Evolutionary conservation across 768 basidiomycete genomes (phyloP).

Genomic region (Kwoniella dejecticola): DNA sequence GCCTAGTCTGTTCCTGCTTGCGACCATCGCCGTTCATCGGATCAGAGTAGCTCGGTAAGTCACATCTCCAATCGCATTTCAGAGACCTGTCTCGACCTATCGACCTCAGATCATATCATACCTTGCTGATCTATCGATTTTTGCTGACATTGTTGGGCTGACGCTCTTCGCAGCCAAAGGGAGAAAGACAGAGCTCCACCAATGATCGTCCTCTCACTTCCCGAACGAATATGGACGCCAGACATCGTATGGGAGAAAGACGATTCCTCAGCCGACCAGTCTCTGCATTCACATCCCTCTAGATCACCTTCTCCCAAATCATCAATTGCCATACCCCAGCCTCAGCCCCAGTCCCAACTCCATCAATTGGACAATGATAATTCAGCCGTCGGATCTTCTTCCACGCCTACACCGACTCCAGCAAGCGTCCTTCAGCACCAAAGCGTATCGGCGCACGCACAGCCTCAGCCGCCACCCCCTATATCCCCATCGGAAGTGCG

Average conservation of each 20-base stretch:
- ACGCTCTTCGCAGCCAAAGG: conserved; percentile 66
- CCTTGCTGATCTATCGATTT: conserved; percentile 47
- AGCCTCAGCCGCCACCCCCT: conserved; percentile 35
- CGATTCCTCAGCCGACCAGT: conserved; percentile 30
- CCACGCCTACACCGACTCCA: not conserved
- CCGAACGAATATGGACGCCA: conserved; percentile 54
- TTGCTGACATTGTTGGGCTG: too few relatives aligned
- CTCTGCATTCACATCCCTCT: conserved; percentile 1
- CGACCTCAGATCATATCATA: too few relatives aligned
- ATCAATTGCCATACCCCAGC: not conserved
- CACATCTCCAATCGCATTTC: conserved; percentile 49
- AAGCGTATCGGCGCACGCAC: conserved; percentile 1
- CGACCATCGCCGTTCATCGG: conserved; percentile 86
- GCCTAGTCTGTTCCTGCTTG: conserved; percentile 82
- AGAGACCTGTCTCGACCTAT: too few relatives aligned
- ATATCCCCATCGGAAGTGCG: conserved; percentile 28
- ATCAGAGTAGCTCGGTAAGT: conserved; percentile 61
- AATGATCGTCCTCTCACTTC: conserved; percentile 49
- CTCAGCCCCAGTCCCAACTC: not conserved
- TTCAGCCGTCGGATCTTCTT: not conserved
- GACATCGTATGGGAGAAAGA: conserved; percentile 56
- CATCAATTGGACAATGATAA: not conserved
- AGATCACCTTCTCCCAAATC: not conserved
- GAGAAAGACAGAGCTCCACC: conserved; percentile 60
- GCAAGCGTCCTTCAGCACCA: not conserved